Base-by-base conservation (phyloP, 805 yeast species). In the Kazachstania psychrophila region DNA sequence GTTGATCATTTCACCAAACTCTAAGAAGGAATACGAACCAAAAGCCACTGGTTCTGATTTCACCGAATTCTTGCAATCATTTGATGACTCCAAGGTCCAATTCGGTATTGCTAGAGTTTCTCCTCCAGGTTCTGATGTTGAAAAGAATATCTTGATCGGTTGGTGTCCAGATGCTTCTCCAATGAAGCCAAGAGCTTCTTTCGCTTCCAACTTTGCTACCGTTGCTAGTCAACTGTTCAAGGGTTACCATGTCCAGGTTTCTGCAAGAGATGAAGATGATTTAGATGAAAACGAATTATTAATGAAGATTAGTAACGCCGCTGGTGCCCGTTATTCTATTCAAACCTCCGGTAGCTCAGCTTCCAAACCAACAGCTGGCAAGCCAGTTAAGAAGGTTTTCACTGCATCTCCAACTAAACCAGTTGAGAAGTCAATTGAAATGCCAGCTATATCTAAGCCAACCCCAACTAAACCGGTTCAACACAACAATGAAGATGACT, bases 161-260 rank as follows among this genome's bases (percentile, higher is more conserved):
- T 89, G 96, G 96, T 84, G 95, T 64, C 98, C 98, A 6, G 97
- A 92, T 60, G 84, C 89, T 39, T 88, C 95, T 16, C 94, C 96
- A 45, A 69, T 68, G 54, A 81, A 78, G 54, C 68, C 79, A 19
- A 73, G 86, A 49, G 72, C 84, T 31, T 77, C 87, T 2, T 83
- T 78, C 61, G 87, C 89, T 19, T 64, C 75, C 42, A 83, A 82
- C 59, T 78, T 81, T 47, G 86, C 84, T 28, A 83, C 78, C 28
- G 82, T 83, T 15, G 74, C 87, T 19, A 56, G 56, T 33, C 75
- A 70, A 41, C 66, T 75, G 15, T 68, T 83, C 52, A 69, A 70
- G 47, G 94, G 95, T 32, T 92, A 89, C 63, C 98, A 92, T 57
- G 88, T 92, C 37, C 96, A 92, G 62, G 78, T 92, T 46, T 87